phyloP scores from a whole-genome alignment of 306 rosid genomes.

The Macrotyloma uniflorum region DNA sequence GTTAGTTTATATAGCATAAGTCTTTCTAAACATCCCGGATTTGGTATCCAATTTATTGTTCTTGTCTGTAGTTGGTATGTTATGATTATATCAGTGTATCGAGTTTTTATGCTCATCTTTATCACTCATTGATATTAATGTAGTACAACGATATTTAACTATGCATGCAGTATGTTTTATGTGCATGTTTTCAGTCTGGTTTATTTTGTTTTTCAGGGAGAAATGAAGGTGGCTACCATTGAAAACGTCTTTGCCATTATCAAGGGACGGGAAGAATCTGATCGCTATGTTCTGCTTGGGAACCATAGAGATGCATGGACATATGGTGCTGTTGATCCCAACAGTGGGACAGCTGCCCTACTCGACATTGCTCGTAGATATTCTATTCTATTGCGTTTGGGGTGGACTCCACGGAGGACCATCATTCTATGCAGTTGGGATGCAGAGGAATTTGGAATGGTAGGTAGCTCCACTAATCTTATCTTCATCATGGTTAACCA shows the following conservation, averaged over 20 bases:
- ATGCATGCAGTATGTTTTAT: not conserved
- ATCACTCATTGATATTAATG: not conserved
- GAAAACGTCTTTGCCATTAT: constrained; percentile 69
- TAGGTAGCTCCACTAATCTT: constrained; percentile 8
- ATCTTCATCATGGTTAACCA: not conserved
- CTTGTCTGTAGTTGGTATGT: not conserved
- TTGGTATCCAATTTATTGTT: not conserved
- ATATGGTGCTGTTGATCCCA: constrained; percentile 88
- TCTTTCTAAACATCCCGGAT: not conserved
- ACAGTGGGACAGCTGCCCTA: constrained; percentile 80
- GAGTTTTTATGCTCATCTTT: not conserved
- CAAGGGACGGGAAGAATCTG: constrained; percentile 71
- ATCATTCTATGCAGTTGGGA: constrained; percentile 48
- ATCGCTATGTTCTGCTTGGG: constrained; percentile 82
- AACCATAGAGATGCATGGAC: constrained; percentile 94
- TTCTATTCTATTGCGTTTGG: constrained; percentile 51
- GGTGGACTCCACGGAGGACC: constrained; percentile 77
- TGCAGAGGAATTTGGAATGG: constrained; percentile 50
- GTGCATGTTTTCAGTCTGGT: not conserved
- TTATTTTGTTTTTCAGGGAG: constrained; percentile 56
- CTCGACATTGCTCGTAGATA: constrained; percentile 82
- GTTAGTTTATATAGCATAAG: not conserved
- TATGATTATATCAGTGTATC: not conserved
- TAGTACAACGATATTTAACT: not conserved
- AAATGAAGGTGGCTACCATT: constrained; percentile 60